These are phyloP conservation scores for Trapa bicornis DNA, from an alignment of 345 rosid genomes.

Conservation along the genomic window DNA sequence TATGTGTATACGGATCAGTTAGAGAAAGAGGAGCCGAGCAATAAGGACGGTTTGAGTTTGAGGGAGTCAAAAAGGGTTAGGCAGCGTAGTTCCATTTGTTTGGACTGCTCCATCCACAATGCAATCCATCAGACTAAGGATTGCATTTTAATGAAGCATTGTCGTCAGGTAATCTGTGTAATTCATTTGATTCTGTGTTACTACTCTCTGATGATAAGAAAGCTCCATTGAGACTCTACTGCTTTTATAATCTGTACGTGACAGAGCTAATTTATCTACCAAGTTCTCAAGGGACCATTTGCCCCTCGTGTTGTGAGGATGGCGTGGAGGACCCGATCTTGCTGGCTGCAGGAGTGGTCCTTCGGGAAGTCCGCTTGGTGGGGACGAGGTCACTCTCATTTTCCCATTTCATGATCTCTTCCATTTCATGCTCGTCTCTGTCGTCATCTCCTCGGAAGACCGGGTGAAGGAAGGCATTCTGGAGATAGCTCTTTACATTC, in stretches of 20 bases:
- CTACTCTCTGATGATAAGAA: too few relatives aligned
- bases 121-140: too few relatives aligned
- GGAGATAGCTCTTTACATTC: slow-evolving; percentile 64
- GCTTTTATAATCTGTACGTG: neutral
- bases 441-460: slow-evolving; percentile 42
- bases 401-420: slow-evolving; percentile 20
- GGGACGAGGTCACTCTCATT: slow-evolving; percentile 52
- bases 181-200: too few relatives aligned
- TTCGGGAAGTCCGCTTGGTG: slow-evolving; percentile 38
- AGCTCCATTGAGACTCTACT: too few relatives aligned
- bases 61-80: neutral
- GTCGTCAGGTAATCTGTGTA: too few relatives aligned
- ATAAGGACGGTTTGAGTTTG: neutral
- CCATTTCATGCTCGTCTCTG: slow-evolving; percentile 14
- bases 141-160: slow-evolving; percentile 23
- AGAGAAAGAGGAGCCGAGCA: neutral
- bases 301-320: neutral
- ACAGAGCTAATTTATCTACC: too few relatives aligned
- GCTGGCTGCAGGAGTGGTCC: slow-evolving; percentile 33
- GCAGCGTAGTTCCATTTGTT: neutral
- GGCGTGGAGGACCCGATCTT: slow-evolving; percentile 24
- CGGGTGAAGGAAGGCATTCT: slow-evolving; percentile 66
- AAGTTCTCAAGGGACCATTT: too few relatives aligned
- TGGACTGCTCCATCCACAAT: too few relatives aligned
- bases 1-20: neutral